Percentiles rank a stretch among this genome's conserved stretches.
phyloP scores from a whole-genome alignment of 2,329 filamentous ascomycete species.

The Fusarium albidum region DNA sequence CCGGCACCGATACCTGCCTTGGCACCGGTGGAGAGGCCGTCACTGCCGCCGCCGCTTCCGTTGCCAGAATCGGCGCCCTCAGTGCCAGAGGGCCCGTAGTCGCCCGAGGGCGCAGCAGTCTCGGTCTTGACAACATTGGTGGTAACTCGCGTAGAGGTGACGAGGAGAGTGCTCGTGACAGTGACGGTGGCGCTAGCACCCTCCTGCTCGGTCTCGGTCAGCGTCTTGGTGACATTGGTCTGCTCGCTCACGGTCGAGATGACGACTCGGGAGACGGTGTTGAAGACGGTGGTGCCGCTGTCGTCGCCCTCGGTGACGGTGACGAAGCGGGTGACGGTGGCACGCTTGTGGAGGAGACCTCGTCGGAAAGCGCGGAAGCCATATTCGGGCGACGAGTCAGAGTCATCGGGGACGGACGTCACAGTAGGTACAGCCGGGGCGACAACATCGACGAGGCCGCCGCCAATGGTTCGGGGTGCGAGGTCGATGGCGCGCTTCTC shows the following conservation, averaged over 20 bases:
- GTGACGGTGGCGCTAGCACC: slow-evolving; percentile 51
- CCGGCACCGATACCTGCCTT: slow-evolving; percentile 55
- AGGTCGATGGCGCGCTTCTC: slow-evolving; percentile 44
- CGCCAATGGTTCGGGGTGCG: slow-evolving; percentile 38
- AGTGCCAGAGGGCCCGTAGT: slow-evolving; percentile 31
- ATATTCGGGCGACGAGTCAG: slow-evolving; percentile 21
- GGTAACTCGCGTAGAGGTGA: slow-evolving; percentile 46
- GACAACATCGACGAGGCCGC: slow-evolving; percentile 17
- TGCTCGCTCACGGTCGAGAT: slow-evolving; percentile 43
- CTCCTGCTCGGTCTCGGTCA: slow-evolving; percentile 45
- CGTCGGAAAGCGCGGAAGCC: slow-evolving; percentile 32
- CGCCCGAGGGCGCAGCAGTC: slow-evolving; percentile 39
- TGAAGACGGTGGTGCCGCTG: slow-evolving; percentile 37
- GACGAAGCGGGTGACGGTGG: slow-evolving; percentile 41
- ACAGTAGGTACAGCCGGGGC: slow-evolving; percentile 30
- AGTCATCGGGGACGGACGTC: slow-evolving; percentile 25
- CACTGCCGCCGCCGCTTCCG: slow-evolving; percentile 24
- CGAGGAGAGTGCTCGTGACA: slow-evolving; percentile 46
- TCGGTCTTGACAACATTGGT: slow-evolving; percentile 42
- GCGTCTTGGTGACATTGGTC: slow-evolving; percentile 40
- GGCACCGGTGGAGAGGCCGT: slow-evolving; percentile 51
- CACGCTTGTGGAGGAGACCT: slow-evolving; percentile 45
- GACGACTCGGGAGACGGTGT: slow-evolving; percentile 44
- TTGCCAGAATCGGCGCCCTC: slow-evolving; percentile 17
- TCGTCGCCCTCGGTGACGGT: slow-evolving; percentile 44